Conservation (phyloP, 306 rosid genomes). For the Citrullus mucosospermus region DNA sequence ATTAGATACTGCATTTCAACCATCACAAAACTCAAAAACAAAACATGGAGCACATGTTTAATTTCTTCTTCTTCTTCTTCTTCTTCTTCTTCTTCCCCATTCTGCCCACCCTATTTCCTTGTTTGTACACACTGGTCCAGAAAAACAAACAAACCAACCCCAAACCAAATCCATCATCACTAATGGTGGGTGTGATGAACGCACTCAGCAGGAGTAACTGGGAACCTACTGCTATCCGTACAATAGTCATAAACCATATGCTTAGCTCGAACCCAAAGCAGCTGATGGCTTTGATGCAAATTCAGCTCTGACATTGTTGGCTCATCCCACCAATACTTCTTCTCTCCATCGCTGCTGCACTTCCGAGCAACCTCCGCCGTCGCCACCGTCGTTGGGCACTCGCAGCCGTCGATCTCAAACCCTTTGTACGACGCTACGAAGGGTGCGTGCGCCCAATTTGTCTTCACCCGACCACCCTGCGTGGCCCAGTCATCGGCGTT, state of each 20-base stretch:
- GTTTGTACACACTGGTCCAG: not conserved
- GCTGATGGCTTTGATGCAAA: conserved; percentile 87
- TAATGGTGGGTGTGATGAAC: conserved; percentile 32
- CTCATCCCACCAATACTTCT: conserved; percentile 90
- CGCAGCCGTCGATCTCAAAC: conserved; percentile 62
- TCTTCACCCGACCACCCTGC: conserved; percentile 90
- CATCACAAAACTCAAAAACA: not conserved
- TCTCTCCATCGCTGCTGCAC: conserved; percentile 56
- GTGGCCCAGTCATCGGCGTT: conserved; percentile 99
- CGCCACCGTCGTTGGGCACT: conserved; percentile 23
- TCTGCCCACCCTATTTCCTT: not conserved
- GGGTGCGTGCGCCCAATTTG: conserved; percentile 80
- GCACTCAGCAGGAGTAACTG: conserved; percentile 57
- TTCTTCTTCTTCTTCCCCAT: not conserved
- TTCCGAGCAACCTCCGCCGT: conserved; percentile 31
- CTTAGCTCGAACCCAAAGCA: conserved; percentile 72
- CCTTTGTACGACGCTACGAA: conserved; percentile 57
- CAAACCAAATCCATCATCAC: not conserved
- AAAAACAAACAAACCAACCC: no score
- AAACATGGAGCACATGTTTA: conserved; percentile 9
- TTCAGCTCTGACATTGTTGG: conserved; percentile 52
- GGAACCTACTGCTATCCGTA: conserved; percentile 58
- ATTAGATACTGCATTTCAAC: not conserved
- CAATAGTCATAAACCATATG: conserved; percentile 94
- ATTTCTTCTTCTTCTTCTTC: not conserved